Evolutionary conservation across 2,329 filamentous ascomycete species (phyloP), one percentile per base, ranked within the genome.

Genomic region (Ophiostoma ulmi): DNA sequence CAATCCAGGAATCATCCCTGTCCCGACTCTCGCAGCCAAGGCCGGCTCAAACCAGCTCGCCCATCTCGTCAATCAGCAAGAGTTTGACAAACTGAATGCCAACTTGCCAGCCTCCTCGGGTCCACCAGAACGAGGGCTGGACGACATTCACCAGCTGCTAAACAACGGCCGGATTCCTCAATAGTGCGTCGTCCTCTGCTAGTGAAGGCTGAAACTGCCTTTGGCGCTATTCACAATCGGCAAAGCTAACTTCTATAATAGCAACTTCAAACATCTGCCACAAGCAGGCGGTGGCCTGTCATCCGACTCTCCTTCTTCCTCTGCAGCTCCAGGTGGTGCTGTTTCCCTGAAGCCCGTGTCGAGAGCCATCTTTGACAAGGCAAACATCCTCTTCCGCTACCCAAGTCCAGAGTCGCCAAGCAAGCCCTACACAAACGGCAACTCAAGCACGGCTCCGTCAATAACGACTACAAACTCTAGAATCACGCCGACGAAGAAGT

Each of bases 111-210:
- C 72, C 36, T 22, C 39, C 31, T 61, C 70, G 14, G 70, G 69
- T 8, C 67, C 72, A 1, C 63, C 71, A 3, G 89, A 91, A 75
- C 88, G 90, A 75, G 90, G 89, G 13, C 83, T 94, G 65, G 86
- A 90, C 75, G 89, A 94, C 78, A 83, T 97, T 39, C 87, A 92
- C 71, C 88, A 89, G 73, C 85, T 97, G 58, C 80, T 97, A 11
- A 67, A 70, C 70, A 88, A 89, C 76, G 86, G 88, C 1, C 86
- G 89, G n/a, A 88, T 91, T 73, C 90, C 90, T 11, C 82, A 90
- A 76, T 92, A 87, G 90, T 91, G 80, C 20, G 74, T 41, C 13
- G n/a, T 63, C 38, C 38, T 39, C 17, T 17, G 7, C 44, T 7
- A 48, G 8, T 6, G 11, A 39, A 48, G 44, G 44, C 44, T 31